These are phyloP conservation scores for Dactylonectria estremocensis DNA, from an alignment of 2,329 filamentous ascomycete genomes.

Conservation along the genomic window DNA sequence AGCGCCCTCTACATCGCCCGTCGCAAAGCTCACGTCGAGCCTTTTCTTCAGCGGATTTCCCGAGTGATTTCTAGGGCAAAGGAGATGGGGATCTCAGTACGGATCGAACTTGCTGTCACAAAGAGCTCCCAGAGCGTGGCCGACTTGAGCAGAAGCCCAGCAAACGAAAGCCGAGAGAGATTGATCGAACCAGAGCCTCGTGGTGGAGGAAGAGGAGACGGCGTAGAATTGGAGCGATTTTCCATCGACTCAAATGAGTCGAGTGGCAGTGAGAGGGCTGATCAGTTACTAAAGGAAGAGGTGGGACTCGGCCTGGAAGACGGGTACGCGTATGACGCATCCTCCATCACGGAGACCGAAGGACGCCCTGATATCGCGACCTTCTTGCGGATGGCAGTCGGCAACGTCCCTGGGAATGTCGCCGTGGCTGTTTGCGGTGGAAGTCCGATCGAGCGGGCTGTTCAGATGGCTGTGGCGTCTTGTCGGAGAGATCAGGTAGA, in stretches of 20 bases:
- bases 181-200: conserved; percentile 37
- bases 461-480: conserved; percentile 35
- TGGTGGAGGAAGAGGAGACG: conserved; percentile 16
- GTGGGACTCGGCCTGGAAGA: conserved; percentile 41
- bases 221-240: conserved; percentile 43
- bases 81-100: conserved; percentile 42
- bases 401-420: conserved; percentile 36
- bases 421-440: conserved; percentile 46
- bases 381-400: conserved; percentile 37
- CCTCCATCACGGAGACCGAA: conserved; percentile 38
- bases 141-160: conserved; percentile 19
- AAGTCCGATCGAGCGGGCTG: conserved; percentile 38
- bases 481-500: conserved; percentile 34
- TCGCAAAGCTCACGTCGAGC: conserved; percentile 36
- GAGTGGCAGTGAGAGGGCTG: conserved; percentile 34
- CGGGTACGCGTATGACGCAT: conserved; percentile 27
- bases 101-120: conserved; percentile 43
- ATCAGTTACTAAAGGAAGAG: conserved; percentile 45
- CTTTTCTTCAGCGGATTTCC: conserved; percentile 39
- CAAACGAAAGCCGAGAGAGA: conserved; percentile 42
- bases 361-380: conserved; percentile 45
- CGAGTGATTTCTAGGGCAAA: conserved; percentile 37
- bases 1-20: conserved; percentile 42
- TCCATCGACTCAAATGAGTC: conserved; percentile 42
- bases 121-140: conserved; percentile 16